phyloP scores from a whole-genome alignment of 345 rosid species.

The Toxicodendron radicans region DNA sequence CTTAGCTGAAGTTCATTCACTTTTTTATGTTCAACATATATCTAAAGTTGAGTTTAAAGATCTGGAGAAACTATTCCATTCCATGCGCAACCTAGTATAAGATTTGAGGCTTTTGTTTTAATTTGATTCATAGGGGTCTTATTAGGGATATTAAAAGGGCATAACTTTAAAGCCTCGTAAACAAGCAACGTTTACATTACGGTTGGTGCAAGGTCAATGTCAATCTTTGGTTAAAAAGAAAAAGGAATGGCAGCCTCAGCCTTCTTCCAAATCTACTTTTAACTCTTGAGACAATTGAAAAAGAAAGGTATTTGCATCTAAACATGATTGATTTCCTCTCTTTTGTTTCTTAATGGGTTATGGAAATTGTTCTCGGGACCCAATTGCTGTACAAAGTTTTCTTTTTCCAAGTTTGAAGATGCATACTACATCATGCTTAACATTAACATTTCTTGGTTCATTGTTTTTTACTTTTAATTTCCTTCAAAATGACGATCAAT shows the following conservation, averaged over 20 bases:
- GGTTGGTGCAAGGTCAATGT: constrained; percentile 14
- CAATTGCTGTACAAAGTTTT: not conserved
- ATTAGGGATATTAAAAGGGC: not conserved
- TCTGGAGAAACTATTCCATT: not conserved
- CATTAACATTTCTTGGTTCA: not conserved
- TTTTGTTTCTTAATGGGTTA: not conserved
- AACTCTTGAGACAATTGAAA: not conserved
- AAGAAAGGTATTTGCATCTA: not conserved
- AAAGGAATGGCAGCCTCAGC: not conserved
- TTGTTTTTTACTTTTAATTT: not conserved
- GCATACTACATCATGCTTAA: not conserved
- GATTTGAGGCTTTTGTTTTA: not conserved
- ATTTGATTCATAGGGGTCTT: not conserved
- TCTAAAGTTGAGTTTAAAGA: not conserved
- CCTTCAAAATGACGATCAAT: not conserved
- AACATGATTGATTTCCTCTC: not conserved
- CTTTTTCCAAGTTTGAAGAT: not conserved
- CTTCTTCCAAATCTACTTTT: not conserved
- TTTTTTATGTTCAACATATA: not conserved
- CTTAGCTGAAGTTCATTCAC: not conserved
- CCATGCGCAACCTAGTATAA: not conserved
- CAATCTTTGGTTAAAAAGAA: constrained; percentile 20
- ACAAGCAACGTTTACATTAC: constrained; percentile 3
- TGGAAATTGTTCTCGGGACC: constrained; percentile 3
- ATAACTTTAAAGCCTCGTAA: not conserved